Evolutionary conservation across 345 rosid genomes (phyloP).

Genomic region (Euclidium syriacum): DNA sequence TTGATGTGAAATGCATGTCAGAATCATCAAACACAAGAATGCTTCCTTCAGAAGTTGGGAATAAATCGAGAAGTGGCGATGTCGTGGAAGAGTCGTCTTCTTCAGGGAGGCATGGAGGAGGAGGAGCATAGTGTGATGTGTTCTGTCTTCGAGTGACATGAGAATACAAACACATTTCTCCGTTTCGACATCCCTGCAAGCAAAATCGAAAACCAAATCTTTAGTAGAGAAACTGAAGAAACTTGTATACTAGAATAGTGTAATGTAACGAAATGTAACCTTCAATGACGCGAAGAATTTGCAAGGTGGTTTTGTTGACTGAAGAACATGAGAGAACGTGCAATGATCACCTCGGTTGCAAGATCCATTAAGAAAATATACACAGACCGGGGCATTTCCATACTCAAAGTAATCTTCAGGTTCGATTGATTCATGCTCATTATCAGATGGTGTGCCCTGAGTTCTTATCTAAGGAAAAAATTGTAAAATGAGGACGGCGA

Average conservation of each 20-base stretch:
- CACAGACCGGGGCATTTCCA: conserved; percentile 42
- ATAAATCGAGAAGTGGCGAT: conserved; percentile 39
- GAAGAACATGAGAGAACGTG: conserved; percentile 62
- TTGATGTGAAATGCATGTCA: conserved; percentile 54
- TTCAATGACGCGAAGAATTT: conserved; percentile 61
- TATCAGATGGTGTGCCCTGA: conserved; percentile 32
- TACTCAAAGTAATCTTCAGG: conserved; percentile 26
- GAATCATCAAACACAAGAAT: conserved; percentile 70
- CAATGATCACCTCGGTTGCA: conserved; percentile 74
- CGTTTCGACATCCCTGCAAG: conserved; percentile 91
- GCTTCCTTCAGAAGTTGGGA: conserved; percentile 48
- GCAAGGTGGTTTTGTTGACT: conserved; percentile 63
- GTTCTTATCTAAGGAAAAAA: conserved; percentile 50
- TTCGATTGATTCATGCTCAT: conserved; percentile 20
- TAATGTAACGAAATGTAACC: conserved; percentile 43
- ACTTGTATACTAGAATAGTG: neutral
- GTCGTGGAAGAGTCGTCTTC: conserved; percentile 41
- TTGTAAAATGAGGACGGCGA: conserved; percentile 8
- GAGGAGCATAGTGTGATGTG: conserved; percentile 19
- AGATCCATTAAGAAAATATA: conserved; percentile 61
- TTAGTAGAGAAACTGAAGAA: conserved; percentile 16
- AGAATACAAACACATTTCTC: conserved; percentile 58
- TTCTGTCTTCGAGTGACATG: conserved; percentile 41
- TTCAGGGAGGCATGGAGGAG: conserved; percentile 51
- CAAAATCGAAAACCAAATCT: conserved; percentile 20